Conservation (phyloP, 371 early-diverging fungal species). For the Rhizomucor miehei region DNA sequence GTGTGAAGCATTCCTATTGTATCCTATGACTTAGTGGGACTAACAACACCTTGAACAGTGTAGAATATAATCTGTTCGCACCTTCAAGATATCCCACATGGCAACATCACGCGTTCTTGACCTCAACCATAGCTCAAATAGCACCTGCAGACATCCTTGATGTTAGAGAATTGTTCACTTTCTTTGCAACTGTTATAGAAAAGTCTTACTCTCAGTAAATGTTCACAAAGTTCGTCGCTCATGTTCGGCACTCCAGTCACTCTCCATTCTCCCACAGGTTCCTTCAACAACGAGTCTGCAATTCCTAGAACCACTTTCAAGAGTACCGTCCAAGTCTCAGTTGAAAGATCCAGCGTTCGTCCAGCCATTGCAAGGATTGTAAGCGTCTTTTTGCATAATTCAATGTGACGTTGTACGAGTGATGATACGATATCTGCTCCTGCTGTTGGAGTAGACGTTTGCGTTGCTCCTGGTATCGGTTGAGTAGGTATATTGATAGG, state of each 20-base stretch:
- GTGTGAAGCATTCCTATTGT: constrained; percentile 46
- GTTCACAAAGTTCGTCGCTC: constrained; percentile 77
- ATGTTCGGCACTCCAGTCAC: constrained; percentile 50
- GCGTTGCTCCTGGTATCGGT: constrained; percentile 7
- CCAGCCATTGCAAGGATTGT: constrained; percentile 63
- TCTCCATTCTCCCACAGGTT: constrained; percentile 32
- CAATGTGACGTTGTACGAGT: constrained; percentile 58
- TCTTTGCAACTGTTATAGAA: not conserved
- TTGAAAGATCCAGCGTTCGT: constrained; percentile 59
- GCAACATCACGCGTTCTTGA: constrained; percentile 61
- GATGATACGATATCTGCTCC: constrained; percentile 33
- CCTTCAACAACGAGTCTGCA: constrained; percentile 65
- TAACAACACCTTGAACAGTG: not conserved
- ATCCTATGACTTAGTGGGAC: too few species aligned
- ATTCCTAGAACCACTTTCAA: constrained; percentile 74
- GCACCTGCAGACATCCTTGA: constrained; percentile 28
- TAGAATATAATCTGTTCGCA: constrained; percentile 5
- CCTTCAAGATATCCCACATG: constrained; percentile 73
- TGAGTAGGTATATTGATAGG: constrained; percentile 11
- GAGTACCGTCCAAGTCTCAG: constrained; percentile 75
- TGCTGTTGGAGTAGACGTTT: constrained; percentile 1
- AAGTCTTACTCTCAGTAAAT: constrained; percentile 55
- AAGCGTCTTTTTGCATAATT: constrained; percentile 73
- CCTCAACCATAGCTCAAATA: constrained; percentile 76
- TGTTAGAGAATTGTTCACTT: not conserved